phyloP scores from a whole-genome alignment of 306 rosid genomes.

The Prunus armeniaca region DNA sequence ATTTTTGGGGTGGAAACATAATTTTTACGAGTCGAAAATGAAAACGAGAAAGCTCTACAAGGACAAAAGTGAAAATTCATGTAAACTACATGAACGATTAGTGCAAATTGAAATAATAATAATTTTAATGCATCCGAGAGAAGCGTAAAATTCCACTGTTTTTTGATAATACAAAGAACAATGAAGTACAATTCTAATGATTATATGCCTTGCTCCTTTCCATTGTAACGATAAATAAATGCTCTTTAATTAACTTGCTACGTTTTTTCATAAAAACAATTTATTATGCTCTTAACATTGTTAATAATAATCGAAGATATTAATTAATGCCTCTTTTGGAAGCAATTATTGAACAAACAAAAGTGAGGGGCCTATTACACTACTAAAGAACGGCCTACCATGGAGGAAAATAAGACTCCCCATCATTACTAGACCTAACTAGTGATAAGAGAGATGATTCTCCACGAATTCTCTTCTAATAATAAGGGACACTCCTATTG shows the following conservation, averaged over 20 bases:
- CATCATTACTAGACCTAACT: slow-evolving; percentile 34
- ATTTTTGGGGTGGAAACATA: too few relatives aligned
- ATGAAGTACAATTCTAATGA: background rate
- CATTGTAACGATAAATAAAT: too few relatives aligned
- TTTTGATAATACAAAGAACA: background rate
- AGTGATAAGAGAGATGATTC: slow-evolving; percentile 19
- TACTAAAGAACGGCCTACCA: slow-evolving; percentile 22
- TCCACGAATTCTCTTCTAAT: slow-evolving; percentile 14
- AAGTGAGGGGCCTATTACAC: slow-evolving; percentile 27
- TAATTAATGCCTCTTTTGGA: slow-evolving; percentile 27
- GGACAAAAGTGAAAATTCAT: too few relatives aligned
- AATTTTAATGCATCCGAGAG: background rate
- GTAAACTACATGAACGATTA: too few relatives aligned
- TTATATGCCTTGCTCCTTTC: background rate
- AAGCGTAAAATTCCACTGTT: background rate
- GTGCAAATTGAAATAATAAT: background rate
- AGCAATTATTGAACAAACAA: slow-evolving; percentile 32
- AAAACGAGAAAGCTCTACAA: too few relatives aligned
- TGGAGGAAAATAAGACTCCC: slow-evolving; percentile 31
- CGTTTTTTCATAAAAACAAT: background rate
- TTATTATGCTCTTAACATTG: background rate
- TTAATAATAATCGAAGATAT: background rate
- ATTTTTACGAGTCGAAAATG: too few relatives aligned
- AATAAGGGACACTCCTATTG: slow-evolving; percentile 1
- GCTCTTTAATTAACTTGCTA: background rate